Base-by-base conservation (phyloP, 192 early-diverging fungal species). In the Geranomyces michiganensis region DNA sequence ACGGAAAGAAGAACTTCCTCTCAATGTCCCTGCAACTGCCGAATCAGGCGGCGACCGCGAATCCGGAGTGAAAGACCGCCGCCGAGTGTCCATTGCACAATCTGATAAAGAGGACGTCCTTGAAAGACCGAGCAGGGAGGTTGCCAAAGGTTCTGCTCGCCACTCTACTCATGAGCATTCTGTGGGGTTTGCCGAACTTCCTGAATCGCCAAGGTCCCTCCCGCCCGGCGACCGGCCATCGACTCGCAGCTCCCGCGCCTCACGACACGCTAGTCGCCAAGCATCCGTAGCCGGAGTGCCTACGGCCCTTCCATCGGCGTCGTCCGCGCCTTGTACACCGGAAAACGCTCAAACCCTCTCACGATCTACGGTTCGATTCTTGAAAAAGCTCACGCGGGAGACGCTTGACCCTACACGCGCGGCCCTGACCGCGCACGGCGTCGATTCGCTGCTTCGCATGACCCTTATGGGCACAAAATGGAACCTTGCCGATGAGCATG, bases 361-460 rank as follows among this genome's bases (percentile, higher is more conserved):
- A 1, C 56, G 51, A 19, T 76, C 76, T 0, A 81, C 80, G 0
- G 55, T 81, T 27, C 21, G 62, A 13, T 72, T 78, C n/a, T 49
- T 81, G 1, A 81, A 74, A 67, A 75, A 76, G 58, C 65, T 81
- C 14, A 73, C 80, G 7, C 48, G 65, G 7, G 80, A 81, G 17
- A 44, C 43, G 49, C 5, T 68, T 14, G 56, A 68, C 24, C 27
- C 53, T 21, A 13, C 44, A 8, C 56, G 59, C 12, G 15, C 61
- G 21, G 51, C 21, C 21, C 55, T 63, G 9, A 63, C 71, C 19
- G n/a, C 69, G 14, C 17, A 21, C 10, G 49, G 62, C 46, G 56
- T 79, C 13, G 74, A 76, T 22, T 22, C 61, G 22, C 12, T 73
- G 1, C 46, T 79, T 12, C 64, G 72, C 8, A 29, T 65, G 4